phyloP scores from a whole-genome alignment of 345 rosid genomes.

The Lagerstroemia speciosa region DNA sequence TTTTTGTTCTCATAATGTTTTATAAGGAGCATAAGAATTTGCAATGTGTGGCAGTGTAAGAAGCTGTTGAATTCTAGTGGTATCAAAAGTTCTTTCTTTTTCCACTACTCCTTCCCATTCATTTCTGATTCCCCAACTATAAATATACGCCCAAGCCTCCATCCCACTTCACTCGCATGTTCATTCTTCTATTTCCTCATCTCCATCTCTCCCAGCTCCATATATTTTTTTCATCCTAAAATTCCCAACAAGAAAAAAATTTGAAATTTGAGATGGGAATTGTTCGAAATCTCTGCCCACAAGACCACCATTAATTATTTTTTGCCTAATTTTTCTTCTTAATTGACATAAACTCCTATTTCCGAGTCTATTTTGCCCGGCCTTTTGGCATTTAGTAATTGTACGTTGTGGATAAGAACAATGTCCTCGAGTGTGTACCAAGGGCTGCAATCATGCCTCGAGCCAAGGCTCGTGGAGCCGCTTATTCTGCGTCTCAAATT shows the following conservation, averaged over 20 bases:
- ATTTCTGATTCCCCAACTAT: not conserved
- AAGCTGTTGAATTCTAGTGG: not conserved
- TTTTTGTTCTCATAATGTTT: too few relatives aligned
- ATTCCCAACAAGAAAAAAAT: too few relatives aligned
- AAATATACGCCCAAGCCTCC: not conserved
- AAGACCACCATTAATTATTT: not conserved
- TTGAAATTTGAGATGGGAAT: too few relatives aligned
- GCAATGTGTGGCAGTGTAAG: constrained; percentile 6
- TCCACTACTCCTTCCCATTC: not conserved
- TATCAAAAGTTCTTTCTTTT: not conserved
- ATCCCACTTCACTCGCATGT: too few relatives aligned
- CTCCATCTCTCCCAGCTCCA: too few relatives aligned
- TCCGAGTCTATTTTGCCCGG: not conserved
- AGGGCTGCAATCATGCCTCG: constrained; percentile 46
- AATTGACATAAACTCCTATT: not conserved
- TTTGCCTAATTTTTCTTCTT: not conserved
- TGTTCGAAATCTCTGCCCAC: not conserved
- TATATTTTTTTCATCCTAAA: too few relatives aligned
- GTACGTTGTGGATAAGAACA: not conserved
- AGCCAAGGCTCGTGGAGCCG: constrained; percentile 24
- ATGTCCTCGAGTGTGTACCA: constrained; percentile 35
- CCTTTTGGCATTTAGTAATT: not conserved
- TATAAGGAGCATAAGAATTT: too few relatives aligned
- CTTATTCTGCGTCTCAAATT: constrained; percentile 29
- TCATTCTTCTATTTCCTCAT: too few relatives aligned